These are phyloP conservation scores for Endogone sp. DNA, from an alignment of 192 early-diverging fungal species.

Conservation along the genomic window DNA sequence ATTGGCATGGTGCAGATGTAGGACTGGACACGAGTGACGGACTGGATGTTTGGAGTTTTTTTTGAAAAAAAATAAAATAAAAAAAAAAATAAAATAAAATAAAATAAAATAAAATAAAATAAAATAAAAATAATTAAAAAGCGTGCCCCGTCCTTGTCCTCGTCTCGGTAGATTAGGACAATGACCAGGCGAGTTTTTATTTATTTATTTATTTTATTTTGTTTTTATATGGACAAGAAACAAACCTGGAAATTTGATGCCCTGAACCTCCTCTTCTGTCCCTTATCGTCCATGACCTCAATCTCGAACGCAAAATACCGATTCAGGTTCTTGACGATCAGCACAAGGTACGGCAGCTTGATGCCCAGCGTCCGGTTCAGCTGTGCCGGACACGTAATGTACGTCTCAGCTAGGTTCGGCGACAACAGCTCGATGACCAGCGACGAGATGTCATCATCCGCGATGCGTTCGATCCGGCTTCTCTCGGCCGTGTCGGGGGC, in stretches of 20 bases:
- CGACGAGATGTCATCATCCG: conserved; percentile 79
- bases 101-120: too few species aligned
- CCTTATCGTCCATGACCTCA: conserved; percentile 81
- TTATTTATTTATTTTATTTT: too few species aligned
- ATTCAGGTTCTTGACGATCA: conserved; percentile 85
- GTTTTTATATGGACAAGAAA: neutral
- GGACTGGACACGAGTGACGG: conserved; percentile 77
- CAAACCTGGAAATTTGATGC: conserved; percentile 88
- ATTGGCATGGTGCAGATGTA: conserved; percentile 91
- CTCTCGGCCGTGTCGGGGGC: conserved; percentile 5
- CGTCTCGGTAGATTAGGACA: neutral
- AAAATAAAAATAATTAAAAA: too few species aligned
- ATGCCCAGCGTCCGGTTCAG: conserved; percentile 80
- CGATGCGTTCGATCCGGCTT: conserved; percentile 74
- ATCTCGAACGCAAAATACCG: conserved; percentile 94
- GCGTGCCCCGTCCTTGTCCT: too few species aligned
- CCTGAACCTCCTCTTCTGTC: conserved; percentile 74
- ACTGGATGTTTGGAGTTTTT: too few species aligned
- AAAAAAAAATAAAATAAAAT: too few species aligned
- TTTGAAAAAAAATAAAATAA: too few species aligned
- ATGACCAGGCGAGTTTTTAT: too few species aligned
- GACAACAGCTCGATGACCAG: conserved; percentile 78
- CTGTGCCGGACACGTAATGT: conserved; percentile 79
- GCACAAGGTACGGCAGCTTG: conserved; percentile 84
- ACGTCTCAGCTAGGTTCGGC: conserved; percentile 78